Evolutionary conservation across 1,139 yeast genomes (phyloP), one percentile per base, ranked within the genome.

Genomic region (Lodderomyces margitis): DNA sequence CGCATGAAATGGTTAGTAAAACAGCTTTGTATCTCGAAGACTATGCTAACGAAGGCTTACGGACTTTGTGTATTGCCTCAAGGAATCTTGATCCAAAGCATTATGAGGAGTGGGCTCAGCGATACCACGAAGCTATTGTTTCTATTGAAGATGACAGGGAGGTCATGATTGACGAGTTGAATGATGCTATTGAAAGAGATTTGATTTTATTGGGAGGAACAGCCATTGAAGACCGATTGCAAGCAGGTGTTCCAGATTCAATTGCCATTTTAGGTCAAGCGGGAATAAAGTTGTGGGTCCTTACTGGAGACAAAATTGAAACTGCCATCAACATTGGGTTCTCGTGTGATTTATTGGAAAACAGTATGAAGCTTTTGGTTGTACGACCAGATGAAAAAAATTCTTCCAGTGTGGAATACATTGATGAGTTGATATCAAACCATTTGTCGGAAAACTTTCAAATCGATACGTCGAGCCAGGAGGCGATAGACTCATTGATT

Each of bases 291-390:
- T 70, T 92, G 42, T 92, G 98, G 98, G 98, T 92, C 31, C 74
- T 92, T 44, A 92, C 98, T 14, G 98, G 98, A 63, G 98, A 92
- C 64, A 87, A 91, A 66, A 94, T 92, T 38, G 98, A 92, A 66
- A 92, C 98, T 24, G 98, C 98, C 8, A 92, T 92, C 58, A 92
- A 92, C 58, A 92, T 92, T 69, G 98, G 98, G 4, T 92, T 88
- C 59, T 88, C 97, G 10, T 92, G 98, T 73, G 92, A 92, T 56
- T 70, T 92, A 50, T 73, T 92, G 48, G 88, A 86, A 48, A 87
- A 80, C 53, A 87, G 82, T 32, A 92, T 92, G 98, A 85, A 87
- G 54, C 69, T 92, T 42, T 65, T 92, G 46, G 88, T 91, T 14
- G 75, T 91, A 12, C 64, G 75, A 44, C 73, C 78, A 4, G 53